Evolutionary conservation across 441 rosid species (phyloP).

Genomic region (Manihot esculenta): DNA sequence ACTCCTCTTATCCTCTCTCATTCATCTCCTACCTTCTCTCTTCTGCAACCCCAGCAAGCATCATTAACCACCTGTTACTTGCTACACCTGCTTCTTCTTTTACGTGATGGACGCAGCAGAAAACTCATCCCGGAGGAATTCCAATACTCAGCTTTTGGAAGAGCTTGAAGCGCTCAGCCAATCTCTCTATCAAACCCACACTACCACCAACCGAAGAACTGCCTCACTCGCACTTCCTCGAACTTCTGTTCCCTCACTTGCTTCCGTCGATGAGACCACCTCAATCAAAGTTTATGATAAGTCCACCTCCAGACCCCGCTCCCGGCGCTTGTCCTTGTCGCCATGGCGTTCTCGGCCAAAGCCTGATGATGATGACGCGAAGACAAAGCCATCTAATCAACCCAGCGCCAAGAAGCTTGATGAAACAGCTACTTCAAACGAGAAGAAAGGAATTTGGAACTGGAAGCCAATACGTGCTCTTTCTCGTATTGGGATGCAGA

Average conservation of each 20-base stretch:
- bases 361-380: constrained; percentile 41
- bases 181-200: constrained; percentile 68
- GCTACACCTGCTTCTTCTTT: not conserved
- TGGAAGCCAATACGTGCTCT: constrained; percentile 94
- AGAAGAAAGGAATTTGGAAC: constrained; percentile 78
- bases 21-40: not conserved
- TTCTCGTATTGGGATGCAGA: constrained; percentile 78
- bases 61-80: too few relatives aligned
- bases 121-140: constrained; percentile 47
- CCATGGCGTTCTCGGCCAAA: constrained; percentile 85
- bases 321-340: constrained; percentile 81
- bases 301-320: constrained; percentile 34
- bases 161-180: constrained; percentile 84
- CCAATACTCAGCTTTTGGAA: constrained; percentile 71
- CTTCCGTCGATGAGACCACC: constrained; percentile 37
- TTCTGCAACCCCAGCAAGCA: not conserved
- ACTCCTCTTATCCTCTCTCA: constrained; percentile 13
- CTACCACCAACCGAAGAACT: constrained; percentile 51
- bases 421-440: constrained; percentile 33
- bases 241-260: constrained; percentile 44
- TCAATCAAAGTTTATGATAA: constrained; percentile 27
- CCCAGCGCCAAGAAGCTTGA: constrained; percentile 30
- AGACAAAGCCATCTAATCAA: constrained; percentile 20
- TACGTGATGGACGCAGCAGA: constrained; percentile 37
- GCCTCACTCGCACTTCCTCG: constrained; percentile 71